Base-by-base conservation (phyloP, 345 rosid genomes). In the Acer campestre region DNA sequence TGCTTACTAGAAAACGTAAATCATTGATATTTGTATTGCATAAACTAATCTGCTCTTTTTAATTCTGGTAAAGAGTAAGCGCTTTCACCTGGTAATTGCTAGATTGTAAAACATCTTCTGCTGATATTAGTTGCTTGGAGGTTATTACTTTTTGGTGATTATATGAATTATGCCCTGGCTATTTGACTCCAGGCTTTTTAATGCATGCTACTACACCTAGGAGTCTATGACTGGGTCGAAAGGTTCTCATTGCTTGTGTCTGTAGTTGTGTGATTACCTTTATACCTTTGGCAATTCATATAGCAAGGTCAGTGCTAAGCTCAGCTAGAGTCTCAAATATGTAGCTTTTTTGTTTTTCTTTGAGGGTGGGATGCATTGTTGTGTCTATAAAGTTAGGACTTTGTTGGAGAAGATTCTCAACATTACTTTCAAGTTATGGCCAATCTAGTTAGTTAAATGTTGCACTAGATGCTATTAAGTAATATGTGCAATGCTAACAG, bases 241-340 rank as follows among this genome's bases (percentile, higher is more conserved):
- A 6, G 75, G 42, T 70, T 53, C 29, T 31, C 25, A 29, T 58
- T 58, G 42, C 22, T 10, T 31, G 10, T 29, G 13, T 40, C 9
- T 20, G 22, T 40, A 17, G 67, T 35, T 7, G 64, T n/a, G 14
- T 38, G 2, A 2, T 71, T 35, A 56, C 7, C 65, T 31, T 71
- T 20, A 35, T 25, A 71, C 16, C 48, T 56, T 67, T 25, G 10
- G 31, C 31, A 35, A 56, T 23, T 71, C 48, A 38, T 69, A 23
- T 35, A 58, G 42, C 49, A 10, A 10, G 46, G 16, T 29, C 22
- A 55, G 25, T 53, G 62, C 10, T 53, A 64, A 27, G 63, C 27
- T 55, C 46, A 53, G 74, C 25, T 71, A 27, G 44, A 25, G 58
- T 70, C n/a, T 14, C 25, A 72, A 58, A 25, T n/a, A 71, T 58